Evolutionary conservation across 768 basidiomycete species (phyloP), one percentile per base, ranked within the genome.

Genomic region (Mycena vulgaris): DNA sequence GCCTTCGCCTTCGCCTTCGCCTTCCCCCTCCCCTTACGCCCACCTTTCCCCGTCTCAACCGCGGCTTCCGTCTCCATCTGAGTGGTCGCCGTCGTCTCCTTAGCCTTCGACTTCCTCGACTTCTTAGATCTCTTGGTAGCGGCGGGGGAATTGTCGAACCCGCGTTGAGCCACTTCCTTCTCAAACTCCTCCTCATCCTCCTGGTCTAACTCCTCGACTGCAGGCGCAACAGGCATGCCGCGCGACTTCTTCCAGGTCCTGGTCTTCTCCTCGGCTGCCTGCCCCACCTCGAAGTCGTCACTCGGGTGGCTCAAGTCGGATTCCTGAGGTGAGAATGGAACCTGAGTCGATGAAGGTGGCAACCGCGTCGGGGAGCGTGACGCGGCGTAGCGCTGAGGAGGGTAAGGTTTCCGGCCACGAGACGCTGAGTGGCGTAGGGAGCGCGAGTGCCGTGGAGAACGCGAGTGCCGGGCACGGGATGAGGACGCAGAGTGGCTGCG

Each of bases 181-280:
- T 45, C 42, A 45, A 45, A 45, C 42, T 45, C 47, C 47, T 48
- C 47, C 47, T 48, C 47, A 48, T 48, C 47, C 47, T 48, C 47
- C 47, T 48, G 47, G 47, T 48, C 47, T 48, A 48, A 25, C 47
- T 48, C 47, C 47, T 48, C 47, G 47, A 48, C n/a, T 48, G 47
- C 47, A 48, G 23, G 42, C 19, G 42, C 42, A 45, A 45, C 42
- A 45, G 42, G 17, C 4, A 45, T 45, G 42, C 42, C 42, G 42
- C 5, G 42, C 42, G 42, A 45, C 17, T 45, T 45, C 42, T 45
- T 45, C 42, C 42, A 45, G 23, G 42, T 45, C 8, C 42, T 45
- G 42, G 42, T n/a, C 42, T 45, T 45, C 42, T 45, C 42, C 5
- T 45, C 42, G 8, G 42, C 42, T n/a, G 42, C 42, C 42, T 45